These are phyloP conservation scores for Paraphaeosphaeria minitans DNA, from an alignment of 2,329 filamentous ascomycete species.

Conservation along the genomic window DNA sequence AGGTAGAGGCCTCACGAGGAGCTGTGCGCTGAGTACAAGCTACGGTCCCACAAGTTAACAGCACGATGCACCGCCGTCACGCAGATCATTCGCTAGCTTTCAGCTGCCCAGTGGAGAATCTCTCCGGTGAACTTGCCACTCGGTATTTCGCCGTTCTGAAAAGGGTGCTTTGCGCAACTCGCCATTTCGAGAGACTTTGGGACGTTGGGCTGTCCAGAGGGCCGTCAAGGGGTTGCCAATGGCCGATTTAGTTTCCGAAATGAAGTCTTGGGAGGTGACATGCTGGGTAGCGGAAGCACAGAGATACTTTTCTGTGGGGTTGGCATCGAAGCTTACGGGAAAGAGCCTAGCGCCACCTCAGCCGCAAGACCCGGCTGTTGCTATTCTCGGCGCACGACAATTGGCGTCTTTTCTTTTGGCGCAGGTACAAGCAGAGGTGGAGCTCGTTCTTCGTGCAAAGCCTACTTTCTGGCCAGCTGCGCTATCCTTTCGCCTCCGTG, in stretches of 20 bases:
- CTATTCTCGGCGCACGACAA: neutral
- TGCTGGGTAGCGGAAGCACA: conserved; percentile 3
- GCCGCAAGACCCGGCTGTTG: conserved; percentile 6
- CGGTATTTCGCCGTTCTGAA: neutral
- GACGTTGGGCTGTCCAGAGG: neutral
- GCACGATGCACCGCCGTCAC: conserved; percentile 4
- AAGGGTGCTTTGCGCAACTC: neutral
- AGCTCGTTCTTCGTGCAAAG: neutral
- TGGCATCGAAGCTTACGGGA: neutral
- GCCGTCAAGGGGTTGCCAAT: neutral
- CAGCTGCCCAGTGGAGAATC: neutral
- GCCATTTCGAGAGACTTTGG: neutral
- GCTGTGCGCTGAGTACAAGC: neutral
- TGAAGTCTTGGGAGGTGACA: neutral
- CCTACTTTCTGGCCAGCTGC: neutral
- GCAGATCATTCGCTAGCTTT: conserved; percentile 2
- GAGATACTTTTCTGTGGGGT: conserved; percentile 10
- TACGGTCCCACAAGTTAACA: conserved; percentile 1
- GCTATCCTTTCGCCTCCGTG: neutral
- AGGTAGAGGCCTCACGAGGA: neutral
- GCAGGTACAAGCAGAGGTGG: neutral
- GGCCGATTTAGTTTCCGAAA: neutral
- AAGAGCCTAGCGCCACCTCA: neutral
- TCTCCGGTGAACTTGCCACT: neutral
- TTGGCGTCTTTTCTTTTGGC: neutral